Evolutionary conservation across 2,329 filamentous ascomycete genomes (phyloP), one percentile per base, ranked within the genome.

Genomic region (Nigrograna mackinnonii): DNA sequence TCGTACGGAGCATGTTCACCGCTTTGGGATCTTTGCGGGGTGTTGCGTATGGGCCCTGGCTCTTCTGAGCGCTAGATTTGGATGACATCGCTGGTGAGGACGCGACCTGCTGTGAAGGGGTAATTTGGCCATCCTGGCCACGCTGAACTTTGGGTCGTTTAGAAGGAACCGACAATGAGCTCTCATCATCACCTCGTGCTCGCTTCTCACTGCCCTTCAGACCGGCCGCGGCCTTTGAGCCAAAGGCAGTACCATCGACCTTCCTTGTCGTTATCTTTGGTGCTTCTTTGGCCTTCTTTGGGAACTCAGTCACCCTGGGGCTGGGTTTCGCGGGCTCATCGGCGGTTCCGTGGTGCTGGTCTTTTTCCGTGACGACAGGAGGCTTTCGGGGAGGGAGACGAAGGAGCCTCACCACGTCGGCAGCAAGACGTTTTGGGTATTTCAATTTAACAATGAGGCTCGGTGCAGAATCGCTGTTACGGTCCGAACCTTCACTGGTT

Each of bases 401-500:
- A 34, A 71, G 55, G 11, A 66, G 43, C 19, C 60, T 50, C 21
- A 75, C 71, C 22, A 80, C 69, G n/a, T 72, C 70, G 40, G 71
- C 72, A 31, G 66, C 64, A 53, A 76, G 75, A 30, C 70, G 59
- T 53, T 74, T 78, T 13, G 76, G 74, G 53, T 79, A 80, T 45
- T 72, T 78, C 30, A 81, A 57, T 47, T 69, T 77, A 19, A 79
- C 72, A 33, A 79, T 62, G 24, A 76, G 64, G 18, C 45, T 58
- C 3, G 50, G 28, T 6, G 50, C 44, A 13, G 41, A 21, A 24
- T 52, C 43, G 16, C 57, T 49, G 17, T 26, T 43, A 7, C 39
- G 45, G 28, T 35, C 46, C 32, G 48, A 30, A 22, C 50, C 34
- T 31, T 49, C 44, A 32, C 39, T 35, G 34, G 39, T 50, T 22